Percentiles rank a stretch among this genome's conserved stretches.
phyloP scores from a whole-genome alignment of 805 yeast species.

The Lipomyces yamadae region DNA sequence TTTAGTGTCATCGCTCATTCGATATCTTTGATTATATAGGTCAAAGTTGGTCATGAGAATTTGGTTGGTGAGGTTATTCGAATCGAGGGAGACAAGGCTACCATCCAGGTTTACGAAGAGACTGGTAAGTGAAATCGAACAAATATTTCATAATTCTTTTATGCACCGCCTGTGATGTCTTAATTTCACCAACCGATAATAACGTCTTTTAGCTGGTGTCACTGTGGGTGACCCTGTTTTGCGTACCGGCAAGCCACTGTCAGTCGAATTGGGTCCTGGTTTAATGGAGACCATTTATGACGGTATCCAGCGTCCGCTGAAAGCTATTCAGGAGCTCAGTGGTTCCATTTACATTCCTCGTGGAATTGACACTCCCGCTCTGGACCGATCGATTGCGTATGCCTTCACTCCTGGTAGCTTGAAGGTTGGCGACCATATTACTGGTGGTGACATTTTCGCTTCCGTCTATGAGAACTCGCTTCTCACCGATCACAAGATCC shows the following conservation, averaged over 20 bases:
- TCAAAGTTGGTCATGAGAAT: slow-evolving; percentile 94
- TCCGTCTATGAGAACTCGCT: slow-evolving; percentile 92
- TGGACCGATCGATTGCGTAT: slow-evolving; percentile 78
- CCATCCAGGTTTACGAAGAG: slow-evolving; percentile 98
- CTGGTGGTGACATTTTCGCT: slow-evolving; percentile 98
- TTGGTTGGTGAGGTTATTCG: slow-evolving; percentile 98
- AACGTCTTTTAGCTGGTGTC: slow-evolving; percentile 69
- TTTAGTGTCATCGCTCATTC: background rate
- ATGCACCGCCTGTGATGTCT: background rate
- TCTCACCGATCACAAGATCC: slow-evolving; percentile 87
- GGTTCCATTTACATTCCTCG: slow-evolving; percentile 97
- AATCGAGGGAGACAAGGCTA: slow-evolving; percentile 94
- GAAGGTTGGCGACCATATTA: slow-evolving; percentile 94
- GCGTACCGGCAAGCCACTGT: slow-evolving; percentile 98
- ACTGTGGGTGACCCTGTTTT: slow-evolving; percentile 99
- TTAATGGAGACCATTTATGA: slow-evolving; percentile 98
- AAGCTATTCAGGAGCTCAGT: slow-evolving; percentile 84
- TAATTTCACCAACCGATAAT: too few species aligned
- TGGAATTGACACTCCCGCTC: slow-evolving; percentile 97
- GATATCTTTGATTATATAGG: slow-evolving; percentile 21
- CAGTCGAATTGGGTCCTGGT: slow-evolving; percentile 99
- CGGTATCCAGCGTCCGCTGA: slow-evolving; percentile 98
- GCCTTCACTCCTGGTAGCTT: slow-evolving; percentile 80
- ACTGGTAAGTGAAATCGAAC: slow-evolving; percentile 52
- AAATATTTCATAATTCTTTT: background rate